Evolutionary conservation across 768 basidiomycete species (phyloP).

Genomic region (Sarcomyxa edulis): DNA sequence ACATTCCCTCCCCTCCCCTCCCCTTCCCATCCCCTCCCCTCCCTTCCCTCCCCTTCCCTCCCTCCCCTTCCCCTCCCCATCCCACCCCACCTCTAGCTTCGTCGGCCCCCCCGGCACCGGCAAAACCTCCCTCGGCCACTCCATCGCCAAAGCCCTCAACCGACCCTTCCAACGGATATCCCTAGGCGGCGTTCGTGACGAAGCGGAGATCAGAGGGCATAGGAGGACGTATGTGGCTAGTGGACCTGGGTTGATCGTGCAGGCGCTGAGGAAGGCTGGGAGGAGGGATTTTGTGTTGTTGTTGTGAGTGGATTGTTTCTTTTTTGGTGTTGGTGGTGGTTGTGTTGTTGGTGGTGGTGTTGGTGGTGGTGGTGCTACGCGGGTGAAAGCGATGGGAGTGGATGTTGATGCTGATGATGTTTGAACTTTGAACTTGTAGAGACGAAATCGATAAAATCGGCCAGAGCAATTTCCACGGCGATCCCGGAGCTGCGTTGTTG

Average conservation of each 20-base stretch:
- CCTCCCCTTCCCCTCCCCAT: neutral
- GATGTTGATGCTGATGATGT: slow-evolving; percentile 2
- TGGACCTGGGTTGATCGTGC: slow-evolving; percentile 79
- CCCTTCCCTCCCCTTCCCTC: neutral
- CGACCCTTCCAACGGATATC: slow-evolving; percentile 91
- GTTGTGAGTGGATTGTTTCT: slow-evolving; percentile 38
- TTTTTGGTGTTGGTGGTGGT: too few relatives aligned
- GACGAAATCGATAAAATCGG: slow-evolving; percentile 94
- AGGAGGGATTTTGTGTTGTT: slow-evolving; percentile 77
- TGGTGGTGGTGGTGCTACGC: too few relatives aligned
- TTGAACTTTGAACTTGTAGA: slow-evolving; percentile 21
- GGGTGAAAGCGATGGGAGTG: too few relatives aligned
- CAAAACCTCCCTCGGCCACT: slow-evolving; percentile 89
- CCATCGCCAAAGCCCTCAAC: slow-evolving; percentile 75
- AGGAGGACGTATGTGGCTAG: slow-evolving; percentile 87
- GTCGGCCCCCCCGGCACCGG: slow-evolving; percentile 90
- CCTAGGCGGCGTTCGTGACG: slow-evolving; percentile 89
- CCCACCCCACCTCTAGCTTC: slow-evolving; percentile 41
- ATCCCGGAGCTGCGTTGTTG: slow-evolving; percentile 84
- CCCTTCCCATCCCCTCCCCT: too few relatives aligned
- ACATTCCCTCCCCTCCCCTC: too few relatives aligned
- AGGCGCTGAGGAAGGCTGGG: slow-evolving; percentile 81
- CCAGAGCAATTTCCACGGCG: slow-evolving; percentile 85
- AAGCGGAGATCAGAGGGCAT: slow-evolving; percentile 48
- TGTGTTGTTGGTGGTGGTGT: too few relatives aligned